Evolutionary conservation across 2,329 filamentous ascomycete genomes (phyloP), one percentile per base, ranked within the genome.

Genomic region (Tympanopsis confertula): DNA sequence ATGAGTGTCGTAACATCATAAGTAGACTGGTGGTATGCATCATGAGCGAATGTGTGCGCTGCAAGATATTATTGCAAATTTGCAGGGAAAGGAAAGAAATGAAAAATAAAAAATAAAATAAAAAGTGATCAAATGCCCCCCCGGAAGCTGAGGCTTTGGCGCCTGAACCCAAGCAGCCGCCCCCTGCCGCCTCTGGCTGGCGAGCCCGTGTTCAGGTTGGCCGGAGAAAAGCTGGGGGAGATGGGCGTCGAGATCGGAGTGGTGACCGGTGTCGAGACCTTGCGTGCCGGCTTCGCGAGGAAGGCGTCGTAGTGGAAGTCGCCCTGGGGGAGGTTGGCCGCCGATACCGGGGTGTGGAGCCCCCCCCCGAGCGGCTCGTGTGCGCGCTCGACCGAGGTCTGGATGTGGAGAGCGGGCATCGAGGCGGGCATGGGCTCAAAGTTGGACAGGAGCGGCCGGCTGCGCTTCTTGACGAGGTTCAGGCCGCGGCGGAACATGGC

Each of bases 401-500:
- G 22, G 22, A 26, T 26, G 22, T 26, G 22, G 7, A 26, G 22
- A n/a, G 22, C 22, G 7, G 22, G 22, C 22, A n/a, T 26, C 7
- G 7, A 7, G 7, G 7, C 7, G 7, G 22, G 22, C 7, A 10
- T n/a, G 7, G 22, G 22, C 22, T 22, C 7, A 14, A 35, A 35
- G 10, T 53, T 45, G 45, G 56, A 61, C 43, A 76, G 57, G 18
- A 59, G 57, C 5, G 68, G 66, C 39, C 62, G 62, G 57, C 71
- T 76, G 44, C 68, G 63, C 62, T 72, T 74, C 49, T 65, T 63
- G 36, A 66, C 66, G 20, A 77, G 56, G 46, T 63, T 73, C 32
- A 76, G 54, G 3, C 70, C 53, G 20, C 59, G 58, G 49, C 66
- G 70, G 43, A 75, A 62, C 39, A 74, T 57, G 20, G 57, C 56